A percentile compares a stretch with the other conserved stretches of the same genome.
Conservation (phyloP, 306 rosid genomes). For the Rosa lucieae region DNA sequence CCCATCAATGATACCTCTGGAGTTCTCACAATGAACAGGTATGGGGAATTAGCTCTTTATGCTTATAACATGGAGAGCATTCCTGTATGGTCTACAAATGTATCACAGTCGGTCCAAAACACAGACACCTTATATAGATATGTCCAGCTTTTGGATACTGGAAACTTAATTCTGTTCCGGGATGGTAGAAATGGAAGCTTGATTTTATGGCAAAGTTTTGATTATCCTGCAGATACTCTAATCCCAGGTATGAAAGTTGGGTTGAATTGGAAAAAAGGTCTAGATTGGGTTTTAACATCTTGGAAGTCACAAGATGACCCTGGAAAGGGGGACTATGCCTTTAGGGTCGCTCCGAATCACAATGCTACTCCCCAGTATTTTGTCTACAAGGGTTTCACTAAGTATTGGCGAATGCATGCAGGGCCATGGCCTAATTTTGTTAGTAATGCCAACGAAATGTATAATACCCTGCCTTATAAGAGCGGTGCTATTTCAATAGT, state of each 20-base stretch:
- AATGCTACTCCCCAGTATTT: background rate
- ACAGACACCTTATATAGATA: background rate
- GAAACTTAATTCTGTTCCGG: conserved; percentile 8
- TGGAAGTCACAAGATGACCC: conserved; percentile 3
- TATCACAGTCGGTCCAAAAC: background rate
- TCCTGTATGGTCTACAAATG: conserved; percentile 18
- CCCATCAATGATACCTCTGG: conserved; percentile 30
- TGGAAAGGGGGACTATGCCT: background rate
- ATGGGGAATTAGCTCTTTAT: background rate
- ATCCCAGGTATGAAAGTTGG: conserved; percentile 28
- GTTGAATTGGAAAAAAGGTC: conserved; percentile 21
- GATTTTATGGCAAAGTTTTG: conserved; percentile 9
- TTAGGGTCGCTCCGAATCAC: background rate
- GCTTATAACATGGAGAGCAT: background rate
- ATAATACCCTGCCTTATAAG: background rate
- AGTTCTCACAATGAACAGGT: conserved; percentile 2
- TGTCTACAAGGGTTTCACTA: background rate
- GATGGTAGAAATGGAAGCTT: background rate
- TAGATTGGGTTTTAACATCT: background rate
- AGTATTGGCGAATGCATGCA: background rate
- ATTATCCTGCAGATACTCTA: conserved; percentile 19
- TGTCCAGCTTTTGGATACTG: conserved; percentile 18
- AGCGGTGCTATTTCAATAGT: background rate
- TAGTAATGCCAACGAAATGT: background rate
- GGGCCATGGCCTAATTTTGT: background rate